These are phyloP conservation scores for Tripidium arundinaceum DNA, from an alignment of 202 grass and related monocot genomes.

Conservation along the genomic window DNA sequence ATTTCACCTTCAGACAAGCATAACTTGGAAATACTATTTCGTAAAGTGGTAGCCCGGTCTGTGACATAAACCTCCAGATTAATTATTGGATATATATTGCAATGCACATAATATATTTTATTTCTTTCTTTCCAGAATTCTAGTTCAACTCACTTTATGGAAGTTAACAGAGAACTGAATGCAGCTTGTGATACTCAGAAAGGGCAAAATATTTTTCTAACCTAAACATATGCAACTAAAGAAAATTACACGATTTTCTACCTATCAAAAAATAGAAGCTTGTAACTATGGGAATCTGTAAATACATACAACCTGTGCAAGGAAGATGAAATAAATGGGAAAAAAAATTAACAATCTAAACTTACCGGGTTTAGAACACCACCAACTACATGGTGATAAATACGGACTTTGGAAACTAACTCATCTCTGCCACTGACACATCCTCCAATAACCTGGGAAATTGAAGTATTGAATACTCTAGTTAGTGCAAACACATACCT, in stretches of 20 bases:
- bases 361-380: constrained; percentile 93
- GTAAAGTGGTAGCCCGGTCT: background rate
- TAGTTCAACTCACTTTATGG: background rate
- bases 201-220: background rate
- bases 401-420: constrained; percentile 83
- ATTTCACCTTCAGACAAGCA: background rate
- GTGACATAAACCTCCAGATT: background rate
- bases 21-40: background rate
- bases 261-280: background rate
- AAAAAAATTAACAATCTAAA: constrained; percentile 19
- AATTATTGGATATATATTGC: background rate
- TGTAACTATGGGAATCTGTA: background rate
- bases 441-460: constrained; percentile 76
- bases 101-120: background rate
- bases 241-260: background rate
- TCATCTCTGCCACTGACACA: constrained; percentile 89
- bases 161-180: background rate
- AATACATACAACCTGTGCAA: background rate
- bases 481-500: background rate
- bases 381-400: constrained; percentile 96
- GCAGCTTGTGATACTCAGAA: background rate
- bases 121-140: background rate
- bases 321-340: background rate
- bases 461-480: constrained; percentile 13
- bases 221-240: background rate